Percentiles rank a stretch among this genome's conserved stretches.
Conservation (phyloP, 305 asterid genomes). For the Fraxinus platypoda region DNA sequence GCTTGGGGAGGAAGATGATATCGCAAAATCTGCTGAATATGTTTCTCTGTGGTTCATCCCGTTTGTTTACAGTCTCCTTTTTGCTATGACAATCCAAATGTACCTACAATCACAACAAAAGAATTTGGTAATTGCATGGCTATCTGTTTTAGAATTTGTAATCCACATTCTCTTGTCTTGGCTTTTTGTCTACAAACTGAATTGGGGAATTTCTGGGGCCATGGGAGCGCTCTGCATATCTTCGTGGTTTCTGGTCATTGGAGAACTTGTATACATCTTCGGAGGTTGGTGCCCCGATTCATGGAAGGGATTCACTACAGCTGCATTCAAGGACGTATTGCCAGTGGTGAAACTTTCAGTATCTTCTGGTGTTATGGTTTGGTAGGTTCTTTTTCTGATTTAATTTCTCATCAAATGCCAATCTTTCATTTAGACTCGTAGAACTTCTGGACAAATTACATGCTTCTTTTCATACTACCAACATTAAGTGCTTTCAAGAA, state of each 20-base stretch:
- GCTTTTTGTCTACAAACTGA: conserved; percentile 34
- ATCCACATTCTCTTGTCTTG: conserved; percentile 39
- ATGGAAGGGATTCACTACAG: conserved; percentile 45
- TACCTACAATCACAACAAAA: conserved; percentile 53
- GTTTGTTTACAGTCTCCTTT: conserved; percentile 28
- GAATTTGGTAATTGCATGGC: conserved; percentile 39
- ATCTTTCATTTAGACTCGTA: no score
- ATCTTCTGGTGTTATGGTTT: conserved; percentile 55
- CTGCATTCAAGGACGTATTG: conserved; percentile 45
- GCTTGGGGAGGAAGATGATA: conserved; percentile 36
- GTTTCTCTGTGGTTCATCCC: conserved; percentile 49
- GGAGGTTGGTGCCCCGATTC: conserved; percentile 53
- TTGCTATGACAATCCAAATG: conserved; percentile 42
- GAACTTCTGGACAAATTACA: no score
- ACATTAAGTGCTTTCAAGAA: neutral
- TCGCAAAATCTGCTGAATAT: conserved; percentile 36
- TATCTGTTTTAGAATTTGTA: conserved; percentile 24
- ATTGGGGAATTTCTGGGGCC: conserved; percentile 39
- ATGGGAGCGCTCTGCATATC: conserved; percentile 36
- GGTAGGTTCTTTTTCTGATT: conserved; percentile 26
- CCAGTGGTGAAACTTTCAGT: conserved; percentile 49
- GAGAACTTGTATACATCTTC: conserved; percentile 37
- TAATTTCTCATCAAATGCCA: neutral
- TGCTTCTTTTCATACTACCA: no score
- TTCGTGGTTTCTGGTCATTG: conserved; percentile 39